phyloP scores from a whole-genome alignment of 2,329 filamentous ascomycete species.

The Didymella lethalis region DNA sequence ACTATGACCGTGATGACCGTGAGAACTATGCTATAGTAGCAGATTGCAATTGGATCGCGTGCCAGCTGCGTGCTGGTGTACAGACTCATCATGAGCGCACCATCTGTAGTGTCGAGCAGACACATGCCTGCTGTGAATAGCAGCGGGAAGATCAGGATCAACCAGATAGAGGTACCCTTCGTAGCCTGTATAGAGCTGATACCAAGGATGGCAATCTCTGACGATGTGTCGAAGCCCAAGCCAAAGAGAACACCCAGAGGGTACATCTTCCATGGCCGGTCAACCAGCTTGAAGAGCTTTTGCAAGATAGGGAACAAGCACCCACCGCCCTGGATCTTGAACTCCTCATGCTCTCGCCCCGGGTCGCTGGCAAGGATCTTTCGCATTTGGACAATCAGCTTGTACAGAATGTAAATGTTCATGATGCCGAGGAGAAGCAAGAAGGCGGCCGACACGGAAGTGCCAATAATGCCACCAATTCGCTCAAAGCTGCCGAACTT shows the following conservation, averaged over 20 bases:
- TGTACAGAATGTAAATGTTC: conserved; percentile 85
- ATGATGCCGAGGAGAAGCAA: conserved; percentile 81
- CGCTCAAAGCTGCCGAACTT: conserved; percentile 81
- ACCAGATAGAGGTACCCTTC: conserved; percentile 87
- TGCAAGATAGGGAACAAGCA: conserved; percentile 76
- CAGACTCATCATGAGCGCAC: conserved; percentile 91
- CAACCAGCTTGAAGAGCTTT: conserved; percentile 76
- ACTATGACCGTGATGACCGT: conserved; percentile 85
- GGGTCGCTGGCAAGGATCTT: conserved; percentile 63
- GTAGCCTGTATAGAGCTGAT: conserved; percentile 89
- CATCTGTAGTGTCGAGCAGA: conserved; percentile 88
- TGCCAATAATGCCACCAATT: conserved; percentile 88
- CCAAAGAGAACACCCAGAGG: conserved; percentile 86
- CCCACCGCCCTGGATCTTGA: conserved; percentile 79
- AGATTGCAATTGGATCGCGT: conserved; percentile 82
- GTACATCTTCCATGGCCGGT: conserved; percentile 93
- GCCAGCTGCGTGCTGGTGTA: conserved; percentile 84
- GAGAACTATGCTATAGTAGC: conserved; percentile 92
- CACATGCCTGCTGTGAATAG: conserved; percentile 97
- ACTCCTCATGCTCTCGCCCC: conserved; percentile 59
- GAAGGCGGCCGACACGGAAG: conserved; percentile 83
- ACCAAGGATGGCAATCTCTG: conserved; percentile 89
- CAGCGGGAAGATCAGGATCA: conserved; percentile 89
- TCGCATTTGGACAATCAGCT: conserved; percentile 73
- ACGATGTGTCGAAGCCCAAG: conserved; percentile 93